Percentiles rank a stretch among this genome's conserved stretches.
phyloP scores from a whole-genome alignment of 192 early-diverging fungal species.

The Podila epigama region DNA sequence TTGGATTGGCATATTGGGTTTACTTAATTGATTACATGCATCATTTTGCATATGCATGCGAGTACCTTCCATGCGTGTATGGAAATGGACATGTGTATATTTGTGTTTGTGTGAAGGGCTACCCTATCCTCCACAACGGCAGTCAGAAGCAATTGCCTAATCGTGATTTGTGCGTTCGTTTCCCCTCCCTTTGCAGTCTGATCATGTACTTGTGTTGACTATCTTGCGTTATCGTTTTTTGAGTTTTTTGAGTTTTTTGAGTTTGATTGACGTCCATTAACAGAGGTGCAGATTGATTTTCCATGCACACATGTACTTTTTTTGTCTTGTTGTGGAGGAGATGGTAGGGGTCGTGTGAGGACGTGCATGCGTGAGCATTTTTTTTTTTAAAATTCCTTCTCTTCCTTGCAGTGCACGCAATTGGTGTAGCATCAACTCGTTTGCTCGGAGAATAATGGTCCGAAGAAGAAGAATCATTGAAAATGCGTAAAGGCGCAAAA shows the following conservation, averaged over 20 bases:
- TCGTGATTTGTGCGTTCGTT: too few species aligned
- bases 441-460: too few species aligned
- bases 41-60: too few species aligned
- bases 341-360: not conserved
- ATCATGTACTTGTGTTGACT: not conserved
- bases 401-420: too few species aligned
- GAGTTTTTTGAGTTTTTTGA: not conserved
- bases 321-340: not conserved
- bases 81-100: not conserved
- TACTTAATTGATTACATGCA: too few species aligned
- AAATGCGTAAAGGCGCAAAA: not conserved
- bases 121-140: too few species aligned
- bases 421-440: too few species aligned
- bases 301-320: not conserved
- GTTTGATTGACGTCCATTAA: too few species aligned
- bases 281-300: not conserved
- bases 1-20: too few species aligned
- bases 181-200: too few species aligned
- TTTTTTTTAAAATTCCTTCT: not conserved
- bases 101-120: not conserved
- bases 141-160: too few species aligned
- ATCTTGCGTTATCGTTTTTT: not conserved
- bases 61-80: not conserved
- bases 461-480: not conserved
- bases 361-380: not conserved